phyloP scores from a whole-genome alignment of 108 stramenopile genomes.

The Epipyxis sp. region DNA sequence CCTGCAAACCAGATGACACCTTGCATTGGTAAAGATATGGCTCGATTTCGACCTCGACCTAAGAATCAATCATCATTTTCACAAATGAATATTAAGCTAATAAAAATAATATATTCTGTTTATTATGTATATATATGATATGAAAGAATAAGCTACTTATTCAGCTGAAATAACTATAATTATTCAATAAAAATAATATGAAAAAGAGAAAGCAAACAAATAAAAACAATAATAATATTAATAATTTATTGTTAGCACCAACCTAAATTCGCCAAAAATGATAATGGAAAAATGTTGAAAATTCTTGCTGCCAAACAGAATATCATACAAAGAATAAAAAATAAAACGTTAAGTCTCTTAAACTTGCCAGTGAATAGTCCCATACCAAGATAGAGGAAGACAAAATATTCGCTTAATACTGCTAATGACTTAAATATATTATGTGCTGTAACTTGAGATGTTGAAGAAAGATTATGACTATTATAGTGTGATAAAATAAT shows the following conservation, averaged over 20 bases:
- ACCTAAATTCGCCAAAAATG: conserved; percentile 71
- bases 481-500: conserved; percentile 89
- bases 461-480: conserved; percentile 78
- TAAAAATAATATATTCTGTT: too few species aligned
- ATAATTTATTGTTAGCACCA: too few species aligned
- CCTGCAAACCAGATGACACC: conserved; percentile 92
- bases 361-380: conserved; percentile 83
- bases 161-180: too few species aligned
- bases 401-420: conserved; percentile 79
- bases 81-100: too few species aligned
- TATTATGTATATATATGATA: too few species aligned
- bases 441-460: conserved; percentile 75
- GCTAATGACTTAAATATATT: conserved; percentile 89
- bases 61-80: too few species aligned
- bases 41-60: conserved; percentile 64
- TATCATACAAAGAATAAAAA: conserved; percentile 68
- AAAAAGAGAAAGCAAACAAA: too few species aligned
- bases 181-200: too few species aligned
- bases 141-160: too few species aligned
- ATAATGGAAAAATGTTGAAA: conserved; percentile 83
- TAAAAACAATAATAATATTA: too few species aligned
- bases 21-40: conserved; percentile 74
- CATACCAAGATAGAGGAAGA: conserved; percentile 97
- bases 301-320: conserved; percentile 78
- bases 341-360: conserved; percentile 65